Conservation (phyloP, 1,139 yeast genomes). For the Nakaseomyces kungkrabaensis region DNA sequence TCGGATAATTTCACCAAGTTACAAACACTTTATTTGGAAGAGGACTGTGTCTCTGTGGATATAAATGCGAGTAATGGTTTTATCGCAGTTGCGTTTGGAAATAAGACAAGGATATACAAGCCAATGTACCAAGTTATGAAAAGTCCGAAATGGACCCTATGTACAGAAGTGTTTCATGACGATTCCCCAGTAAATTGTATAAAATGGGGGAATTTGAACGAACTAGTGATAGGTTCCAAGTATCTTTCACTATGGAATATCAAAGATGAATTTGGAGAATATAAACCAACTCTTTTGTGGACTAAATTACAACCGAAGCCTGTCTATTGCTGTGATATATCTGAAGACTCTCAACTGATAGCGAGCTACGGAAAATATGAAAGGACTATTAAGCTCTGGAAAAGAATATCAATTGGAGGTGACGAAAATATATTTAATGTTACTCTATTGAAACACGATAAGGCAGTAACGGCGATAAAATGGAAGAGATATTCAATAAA, state of each 20-base stretch:
- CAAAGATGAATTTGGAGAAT: slow-evolving; percentile 38
- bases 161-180: slow-evolving; percentile 32
- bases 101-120: slow-evolving; percentile 29
- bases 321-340: slow-evolving; percentile 43
- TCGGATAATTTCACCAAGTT: slow-evolving; percentile 43
- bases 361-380: slow-evolving; percentile 58
- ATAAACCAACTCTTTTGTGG: slow-evolving; percentile 42
- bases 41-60: slow-evolving; percentile 59
- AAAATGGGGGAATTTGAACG: slow-evolving; percentile 59
- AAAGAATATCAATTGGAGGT: slow-evolving; percentile 56
- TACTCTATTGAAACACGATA: slow-evolving; percentile 55
- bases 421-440: slow-evolving; percentile 64
- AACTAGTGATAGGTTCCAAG: slow-evolving; percentile 53
- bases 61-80: slow-evolving; percentile 50
- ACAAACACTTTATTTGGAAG: slow-evolving; percentile 66
- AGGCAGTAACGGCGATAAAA: slow-evolving; percentile 43
- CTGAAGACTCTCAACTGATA: slow-evolving; percentile 57
- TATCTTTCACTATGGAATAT: slow-evolving; percentile 47
- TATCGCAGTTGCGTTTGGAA: slow-evolving; percentile 34
- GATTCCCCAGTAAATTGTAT: slow-evolving; percentile 39
- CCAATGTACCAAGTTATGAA: slow-evolving; percentile 35
- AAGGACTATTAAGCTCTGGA: slow-evolving; percentile 67
- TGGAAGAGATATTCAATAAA: slow-evolving; percentile 38
- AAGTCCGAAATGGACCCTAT: slow-evolving; percentile 41
- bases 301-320: slow-evolving; percentile 45